Conservation (phyloP, 1,284 basidiomycete species). For the Fomitopsis betulina region DNA sequence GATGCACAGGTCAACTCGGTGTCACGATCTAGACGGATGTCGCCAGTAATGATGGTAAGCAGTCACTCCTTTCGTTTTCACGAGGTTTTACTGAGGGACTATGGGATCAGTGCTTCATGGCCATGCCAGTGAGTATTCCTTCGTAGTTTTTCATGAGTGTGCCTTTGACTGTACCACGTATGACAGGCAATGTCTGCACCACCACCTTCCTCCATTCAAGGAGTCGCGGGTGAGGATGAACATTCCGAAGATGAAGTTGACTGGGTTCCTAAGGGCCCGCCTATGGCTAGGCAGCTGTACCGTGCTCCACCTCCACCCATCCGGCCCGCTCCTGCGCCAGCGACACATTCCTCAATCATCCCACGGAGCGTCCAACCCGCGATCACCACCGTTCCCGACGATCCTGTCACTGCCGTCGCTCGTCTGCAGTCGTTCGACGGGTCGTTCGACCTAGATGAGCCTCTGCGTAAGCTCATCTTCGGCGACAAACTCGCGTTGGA, state of each 20-base stretch:
- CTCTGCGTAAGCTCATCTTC: conserved; percentile 29
- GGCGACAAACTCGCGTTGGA: conserved; percentile 8
- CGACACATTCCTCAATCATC: neutral
- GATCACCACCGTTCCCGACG: neutral
- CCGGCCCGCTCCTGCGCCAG: neutral
- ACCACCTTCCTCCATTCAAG: too few relatives aligned
- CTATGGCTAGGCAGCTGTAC: too few relatives aligned
- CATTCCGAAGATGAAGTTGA: too few relatives aligned
- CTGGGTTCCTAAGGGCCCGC: too few relatives aligned
- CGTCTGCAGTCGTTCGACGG: conserved; percentile 41
- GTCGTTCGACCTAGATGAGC: conserved; percentile 33
- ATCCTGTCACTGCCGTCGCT: conserved; percentile 30
- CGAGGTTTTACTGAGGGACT: too few relatives aligned
- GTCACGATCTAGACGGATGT: neutral
- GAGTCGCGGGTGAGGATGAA: too few relatives aligned
- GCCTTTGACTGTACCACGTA: too few relatives aligned
- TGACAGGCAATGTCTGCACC: too few relatives aligned
- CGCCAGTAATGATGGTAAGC: neutral
- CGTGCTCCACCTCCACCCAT: neutral
- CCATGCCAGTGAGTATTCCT: neutral
- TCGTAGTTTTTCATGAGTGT: too few relatives aligned
- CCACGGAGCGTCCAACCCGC: neutral
- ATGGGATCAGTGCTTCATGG: neutral
- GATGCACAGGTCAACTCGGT: neutral
- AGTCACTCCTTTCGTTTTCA: too few relatives aligned